phyloP scores from a whole-genome alignment of 441 rosid genomes.

The Populus hybrid region DNA sequence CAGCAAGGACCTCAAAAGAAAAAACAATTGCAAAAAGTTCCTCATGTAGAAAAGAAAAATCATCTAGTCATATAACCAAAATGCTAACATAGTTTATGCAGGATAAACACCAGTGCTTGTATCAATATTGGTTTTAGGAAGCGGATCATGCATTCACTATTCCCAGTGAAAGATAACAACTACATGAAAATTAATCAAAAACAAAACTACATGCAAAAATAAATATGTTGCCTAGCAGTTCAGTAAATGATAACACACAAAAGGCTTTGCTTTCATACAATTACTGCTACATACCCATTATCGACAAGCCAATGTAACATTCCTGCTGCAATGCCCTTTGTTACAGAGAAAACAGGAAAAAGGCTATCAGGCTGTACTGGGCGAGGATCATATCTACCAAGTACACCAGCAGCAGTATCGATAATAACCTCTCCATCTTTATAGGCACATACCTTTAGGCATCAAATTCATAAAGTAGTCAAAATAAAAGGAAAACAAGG shows the following conservation, averaged over 20 bases:
- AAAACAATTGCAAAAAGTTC: not conserved
- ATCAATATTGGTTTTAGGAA: not conserved
- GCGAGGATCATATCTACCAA: conserved; percentile 39
- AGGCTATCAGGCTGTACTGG: no score
- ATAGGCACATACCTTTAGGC: conserved; percentile 82
- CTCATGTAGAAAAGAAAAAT: not conserved
- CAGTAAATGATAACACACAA: no score
- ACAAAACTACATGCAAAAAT: no score
- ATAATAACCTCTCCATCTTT: conserved; percentile 92
- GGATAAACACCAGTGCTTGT: no score
- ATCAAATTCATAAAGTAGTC: conserved; percentile 10
- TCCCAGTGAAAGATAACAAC: conserved; percentile 22
- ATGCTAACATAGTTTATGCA: not conserved
- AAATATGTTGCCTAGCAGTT: no score
- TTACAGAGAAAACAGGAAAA: no score
- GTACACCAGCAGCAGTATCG: conserved; percentile 97
- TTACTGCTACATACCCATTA: no score
- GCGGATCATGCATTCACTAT: not conserved
- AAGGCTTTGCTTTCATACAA: no score
- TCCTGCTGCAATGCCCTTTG: no score
- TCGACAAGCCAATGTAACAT: no score
- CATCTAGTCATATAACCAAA: no score
- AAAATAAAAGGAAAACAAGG: conserved; percentile 1
- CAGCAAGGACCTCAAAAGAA: not conserved
- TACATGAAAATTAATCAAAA: conserved; percentile 30